Evolutionary conservation across 805 yeast species (phyloP).

Genomic region (Kodamaea fukazawae): DNA sequence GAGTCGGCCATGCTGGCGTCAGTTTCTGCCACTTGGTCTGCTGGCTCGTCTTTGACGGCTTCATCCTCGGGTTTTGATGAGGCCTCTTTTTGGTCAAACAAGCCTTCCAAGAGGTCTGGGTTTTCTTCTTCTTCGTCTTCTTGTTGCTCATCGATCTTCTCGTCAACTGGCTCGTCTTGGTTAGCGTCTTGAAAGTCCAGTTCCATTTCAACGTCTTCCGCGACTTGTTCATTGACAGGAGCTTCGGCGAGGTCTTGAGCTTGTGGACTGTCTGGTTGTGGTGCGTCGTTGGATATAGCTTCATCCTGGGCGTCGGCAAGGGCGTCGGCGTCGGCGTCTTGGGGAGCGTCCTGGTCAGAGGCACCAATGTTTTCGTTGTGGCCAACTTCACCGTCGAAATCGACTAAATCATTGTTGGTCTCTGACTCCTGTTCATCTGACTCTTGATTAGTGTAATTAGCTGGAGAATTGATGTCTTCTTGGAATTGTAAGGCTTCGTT

Average conservation of each 20-base stretch:
- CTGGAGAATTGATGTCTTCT: conserved; percentile 8
- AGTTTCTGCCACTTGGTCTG: conserved; percentile 18
- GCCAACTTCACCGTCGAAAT: too few relatives aligned
- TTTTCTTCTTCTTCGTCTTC: background rate
- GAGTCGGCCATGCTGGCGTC: background rate
- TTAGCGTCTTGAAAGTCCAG: conserved; percentile 4
- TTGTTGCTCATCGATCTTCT: conserved; percentile 1
- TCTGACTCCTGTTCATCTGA: conserved; percentile 16
- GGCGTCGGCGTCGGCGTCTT: too few relatives aligned
- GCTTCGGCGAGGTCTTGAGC: background rate
- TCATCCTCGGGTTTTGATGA: too few relatives aligned
- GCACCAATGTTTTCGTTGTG: background rate
- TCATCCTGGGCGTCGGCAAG: too few relatives aligned
- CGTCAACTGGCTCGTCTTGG: background rate
- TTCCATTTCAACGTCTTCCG: conserved; percentile 1
- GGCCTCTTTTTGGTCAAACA: too few relatives aligned
- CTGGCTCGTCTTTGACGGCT: conserved; percentile 4
- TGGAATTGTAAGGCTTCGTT: conserved; percentile 4
- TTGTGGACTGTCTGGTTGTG: background rate
- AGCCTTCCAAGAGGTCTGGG: conserved; percentile 1
- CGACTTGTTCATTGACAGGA: background rate
- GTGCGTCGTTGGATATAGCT: background rate
- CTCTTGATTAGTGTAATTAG: background rate
- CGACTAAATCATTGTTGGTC: background rate
- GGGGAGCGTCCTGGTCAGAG: too few relatives aligned